Base-by-base conservation (phyloP, 2,329 filamentous ascomycete genomes). In the Colletotrichum navitas region DNA sequence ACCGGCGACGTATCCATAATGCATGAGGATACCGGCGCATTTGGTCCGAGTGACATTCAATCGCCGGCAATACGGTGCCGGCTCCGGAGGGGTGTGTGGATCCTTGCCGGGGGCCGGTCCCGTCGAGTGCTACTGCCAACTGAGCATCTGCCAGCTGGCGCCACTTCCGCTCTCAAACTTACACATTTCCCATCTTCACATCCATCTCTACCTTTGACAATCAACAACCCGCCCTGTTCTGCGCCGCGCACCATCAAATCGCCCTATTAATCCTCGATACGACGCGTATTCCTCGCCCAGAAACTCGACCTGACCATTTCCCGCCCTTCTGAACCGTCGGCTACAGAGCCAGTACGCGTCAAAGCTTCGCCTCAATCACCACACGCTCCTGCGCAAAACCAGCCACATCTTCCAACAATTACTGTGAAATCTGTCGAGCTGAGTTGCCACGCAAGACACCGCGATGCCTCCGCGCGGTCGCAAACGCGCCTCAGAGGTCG, bases 381-480 rank as follows among this genome's bases (percentile, higher is more conserved):
- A 5, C 51, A 8, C 21, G 39, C 39, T 24, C 14, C 24, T 21
- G 16, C 26, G 41, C 49, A 26, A 7, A 21, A 7, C 16, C 5
- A 34, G 21, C 16, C 7, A 7, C 7, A 36, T 16, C 11, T 12
- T 26, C 2, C 36, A 16, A 55, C 21, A 18, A 58, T 14, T 18
- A 58, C 36, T 2, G n/a, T 10, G n/a, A 26, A 26, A 14, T 24
- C 8, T 21, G 36, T 6, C 29, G 10, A 45, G 5, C 5, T 10
- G 14, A 41, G 7, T 3, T 41, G 34, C 14, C n/a, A 26, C 7
- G 11, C 34, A 26, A 56, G 2, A 10, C n/a, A 24, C 4, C 43
- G 8, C 34, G 3, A 72, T 72, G 54, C 63, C 56, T 52, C 70
- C 73, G 16, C 39, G 59, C 41, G 70, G 56, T 29, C 66, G 58